Conservation (phyloP, 2,329 filamentous ascomycete genomes). For the Hymenoscyphus salicellus region DNA sequence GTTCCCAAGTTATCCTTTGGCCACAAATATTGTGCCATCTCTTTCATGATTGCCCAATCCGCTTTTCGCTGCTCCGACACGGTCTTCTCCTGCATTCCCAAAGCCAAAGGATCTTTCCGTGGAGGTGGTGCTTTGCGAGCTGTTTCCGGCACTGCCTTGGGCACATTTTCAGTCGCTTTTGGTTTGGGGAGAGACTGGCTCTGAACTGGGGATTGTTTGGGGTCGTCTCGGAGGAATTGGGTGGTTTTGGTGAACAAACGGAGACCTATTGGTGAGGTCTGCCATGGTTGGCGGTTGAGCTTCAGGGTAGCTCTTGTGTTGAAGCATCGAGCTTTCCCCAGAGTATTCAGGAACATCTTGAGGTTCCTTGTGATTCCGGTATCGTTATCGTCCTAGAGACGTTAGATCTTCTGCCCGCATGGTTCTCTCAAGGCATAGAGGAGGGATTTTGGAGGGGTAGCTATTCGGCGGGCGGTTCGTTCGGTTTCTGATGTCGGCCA, state of each 20-base stretch:
- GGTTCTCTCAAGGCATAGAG: constrained; percentile 12
- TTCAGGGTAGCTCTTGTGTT: constrained; percentile 23
- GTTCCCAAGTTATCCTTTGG: constrained; percentile 83
- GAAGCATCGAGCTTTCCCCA: constrained; percentile 32
- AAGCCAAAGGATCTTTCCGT: constrained; percentile 56
- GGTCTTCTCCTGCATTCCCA: constrained; percentile 64
- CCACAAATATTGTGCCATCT: constrained; percentile 96
- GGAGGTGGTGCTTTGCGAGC: constrained; percentile 24
- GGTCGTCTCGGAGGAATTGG: constrained; percentile 24
- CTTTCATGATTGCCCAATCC: constrained; percentile 97
- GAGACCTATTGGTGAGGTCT: constrained; percentile 21
- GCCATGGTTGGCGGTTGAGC: constrained; percentile 26
- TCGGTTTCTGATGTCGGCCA: neutral
- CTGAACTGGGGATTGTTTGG: constrained; percentile 20
- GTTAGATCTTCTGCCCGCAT: constrained; percentile 24
- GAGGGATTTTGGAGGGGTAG: constrained; percentile 27
- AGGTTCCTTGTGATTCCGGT: constrained; percentile 10
- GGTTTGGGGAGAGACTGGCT: constrained; percentile 24
- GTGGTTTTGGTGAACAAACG: constrained; percentile 34
- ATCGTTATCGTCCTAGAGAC: constrained; percentile 20
- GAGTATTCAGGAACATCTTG: constrained; percentile 33
- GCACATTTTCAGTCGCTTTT: constrained; percentile 23
- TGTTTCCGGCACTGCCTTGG: constrained; percentile 27
- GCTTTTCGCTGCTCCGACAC: constrained; percentile 89
- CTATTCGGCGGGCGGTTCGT: constrained; percentile 10